A percentile compares a stretch with the other conserved stretches of the same genome.
These are phyloP conservation scores for Fonsecaea nubica DNA, from an alignment of 2,329 filamentous ascomycete species.

Conservation along the genomic window DNA sequence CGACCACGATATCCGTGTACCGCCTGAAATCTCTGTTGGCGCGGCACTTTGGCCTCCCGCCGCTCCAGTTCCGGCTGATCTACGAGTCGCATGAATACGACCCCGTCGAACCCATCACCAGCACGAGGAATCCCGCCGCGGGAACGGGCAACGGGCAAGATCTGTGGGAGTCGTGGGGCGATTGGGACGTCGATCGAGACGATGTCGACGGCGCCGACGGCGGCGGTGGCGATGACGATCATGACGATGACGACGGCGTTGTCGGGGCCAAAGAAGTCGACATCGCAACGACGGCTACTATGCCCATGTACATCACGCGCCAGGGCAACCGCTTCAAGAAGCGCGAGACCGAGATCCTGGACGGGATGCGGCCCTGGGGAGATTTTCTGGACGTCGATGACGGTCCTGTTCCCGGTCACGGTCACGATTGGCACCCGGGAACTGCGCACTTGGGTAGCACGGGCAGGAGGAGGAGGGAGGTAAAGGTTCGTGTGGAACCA, in stretches of 20 bases:
- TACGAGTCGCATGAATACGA: slow-evolving; percentile 95
- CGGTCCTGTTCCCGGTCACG: background rate
- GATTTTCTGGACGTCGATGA: slow-evolving; percentile 35
- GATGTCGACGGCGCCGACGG: slow-evolving; percentile 54
- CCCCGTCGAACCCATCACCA: slow-evolving; percentile 61
- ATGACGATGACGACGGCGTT: slow-evolving; percentile 47
- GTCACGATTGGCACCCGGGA: background rate
- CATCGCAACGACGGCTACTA: background rate
- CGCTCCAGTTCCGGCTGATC: slow-evolving; percentile 70
- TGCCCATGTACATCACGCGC: slow-evolving; percentile 25
- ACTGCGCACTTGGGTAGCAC: too few relatives aligned
- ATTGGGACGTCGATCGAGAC: slow-evolving; percentile 46
- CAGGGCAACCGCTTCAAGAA: slow-evolving; percentile 36
- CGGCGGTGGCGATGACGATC: background rate
- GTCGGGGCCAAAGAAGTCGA: background rate
- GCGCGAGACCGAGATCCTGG: slow-evolving; percentile 35
- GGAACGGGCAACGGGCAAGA: slow-evolving; percentile 58
- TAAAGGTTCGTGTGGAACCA: slow-evolving; percentile 33
- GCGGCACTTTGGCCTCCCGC: slow-evolving; percentile 69
- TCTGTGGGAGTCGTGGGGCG: slow-evolving; percentile 58
- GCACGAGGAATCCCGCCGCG: slow-evolving; percentile 15
- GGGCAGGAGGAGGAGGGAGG: slow-evolving; percentile 20
- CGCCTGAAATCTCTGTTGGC: slow-evolving; percentile 79
- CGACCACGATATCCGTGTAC: slow-evolving; percentile 80
- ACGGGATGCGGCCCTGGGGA: slow-evolving; percentile 36